A percentile compares a stretch with the other conserved stretches of the same genome.
phyloP scores from a whole-genome alignment of 371 early-diverging fungal species.

The Rhizopus arrhizus region DNA sequence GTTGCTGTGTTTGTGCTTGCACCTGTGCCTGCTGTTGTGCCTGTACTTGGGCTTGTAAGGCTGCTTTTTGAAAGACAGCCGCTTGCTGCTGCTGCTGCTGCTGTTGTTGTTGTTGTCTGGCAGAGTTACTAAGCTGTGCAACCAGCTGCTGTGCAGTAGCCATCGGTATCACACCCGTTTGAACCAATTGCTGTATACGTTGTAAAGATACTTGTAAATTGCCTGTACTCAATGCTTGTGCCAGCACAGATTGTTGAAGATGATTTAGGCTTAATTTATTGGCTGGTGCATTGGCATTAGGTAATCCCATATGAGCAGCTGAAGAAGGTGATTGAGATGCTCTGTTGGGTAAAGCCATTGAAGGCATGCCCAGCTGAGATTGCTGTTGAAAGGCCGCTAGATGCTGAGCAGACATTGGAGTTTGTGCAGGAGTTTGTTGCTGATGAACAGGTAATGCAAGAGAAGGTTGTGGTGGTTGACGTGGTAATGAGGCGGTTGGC shows the following conservation, averaged over 20 bases:
- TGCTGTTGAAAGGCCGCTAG: conserved; percentile 26
- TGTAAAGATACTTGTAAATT: conserved; percentile 35
- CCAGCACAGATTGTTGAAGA: conserved; percentile 30
- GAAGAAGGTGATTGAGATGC: conserved; percentile 26
- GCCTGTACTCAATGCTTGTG: conserved; percentile 21
- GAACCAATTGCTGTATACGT: conserved; percentile 39
- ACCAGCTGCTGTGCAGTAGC: conserved; percentile 38
- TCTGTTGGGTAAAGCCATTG: conserved; percentile 14
- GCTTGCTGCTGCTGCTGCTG: conserved; percentile 25
- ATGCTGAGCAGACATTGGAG: conserved; percentile 31
- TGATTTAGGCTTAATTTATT: conserved; percentile 9
- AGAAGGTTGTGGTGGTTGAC: conserved; percentile 16
- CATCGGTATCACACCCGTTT: conserved; percentile 28
- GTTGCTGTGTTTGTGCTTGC: conserved; percentile 17
- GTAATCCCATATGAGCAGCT: conserved; percentile 23
- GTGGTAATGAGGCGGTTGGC: conserved; percentile 27
- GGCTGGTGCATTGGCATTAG: conserved; percentile 7
- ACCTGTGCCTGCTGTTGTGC: conserved; percentile 10
- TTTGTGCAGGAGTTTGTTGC: conserved; percentile 36
- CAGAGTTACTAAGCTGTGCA: conserved; percentile 33
- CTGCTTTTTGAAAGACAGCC: conserved; percentile 19
- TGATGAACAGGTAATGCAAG: conserved; percentile 4
- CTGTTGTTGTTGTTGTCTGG: conserved; percentile 29
- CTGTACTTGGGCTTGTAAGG: conserved; percentile 14
- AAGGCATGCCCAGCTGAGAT: conserved; percentile 24